These are phyloP conservation scores for Pyrenophora seminiperda DNA, from an alignment of 2,329 filamentous ascomycete genomes.

Conservation along the genomic window DNA sequence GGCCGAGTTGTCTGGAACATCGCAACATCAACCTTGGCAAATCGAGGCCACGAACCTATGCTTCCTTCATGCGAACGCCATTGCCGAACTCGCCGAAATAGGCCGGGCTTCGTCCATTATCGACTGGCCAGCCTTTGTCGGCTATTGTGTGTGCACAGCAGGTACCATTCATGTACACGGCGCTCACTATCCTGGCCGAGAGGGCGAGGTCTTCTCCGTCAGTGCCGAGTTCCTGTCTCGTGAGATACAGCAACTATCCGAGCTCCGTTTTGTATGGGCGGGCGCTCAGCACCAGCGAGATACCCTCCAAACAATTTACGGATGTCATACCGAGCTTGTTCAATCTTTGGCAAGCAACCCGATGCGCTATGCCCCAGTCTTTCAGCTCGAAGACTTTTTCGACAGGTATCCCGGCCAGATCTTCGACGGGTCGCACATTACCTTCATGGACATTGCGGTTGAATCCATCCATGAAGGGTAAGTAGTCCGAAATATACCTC, in stretches of 20 bases:
- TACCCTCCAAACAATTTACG: slow-evolving; percentile 76
- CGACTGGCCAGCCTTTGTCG: slow-evolving; percentile 85
- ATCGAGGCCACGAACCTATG: slow-evolving; percentile 89
- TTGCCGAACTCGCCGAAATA: slow-evolving; percentile 79
- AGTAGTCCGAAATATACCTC: slow-evolving; percentile 1
- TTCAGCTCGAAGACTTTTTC: slow-evolving; percentile 87
- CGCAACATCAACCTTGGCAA: slow-evolving; percentile 90
- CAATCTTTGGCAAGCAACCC: slow-evolving; percentile 70
- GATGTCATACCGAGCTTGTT: slow-evolving; percentile 79
- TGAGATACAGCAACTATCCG: slow-evolving; percentile 79
- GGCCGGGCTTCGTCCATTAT: slow-evolving; percentile 74
- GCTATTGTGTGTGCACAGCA: slow-evolving; percentile 84
- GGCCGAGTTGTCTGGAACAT: slow-evolving; percentile 76
- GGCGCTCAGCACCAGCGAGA: slow-evolving; percentile 80
- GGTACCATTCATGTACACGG: slow-evolving; percentile 89
- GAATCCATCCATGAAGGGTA: slow-evolving; percentile 66
- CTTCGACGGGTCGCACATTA: slow-evolving; percentile 77
- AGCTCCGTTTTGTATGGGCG: slow-evolving; percentile 76
- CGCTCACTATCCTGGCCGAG: slow-evolving; percentile 71
- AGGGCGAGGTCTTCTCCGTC: slow-evolving; percentile 67
- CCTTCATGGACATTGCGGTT: slow-evolving; percentile 68
- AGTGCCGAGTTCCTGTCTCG: slow-evolving; percentile 73
- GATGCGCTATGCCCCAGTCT: slow-evolving; percentile 76
- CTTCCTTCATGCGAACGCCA: slow-evolving; percentile 84
- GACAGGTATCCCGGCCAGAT: slow-evolving; percentile 75